Evolutionary conservation across 768 basidiomycete genomes (phyloP).

Genomic region (Lactarius pseudohatsudake): DNA sequence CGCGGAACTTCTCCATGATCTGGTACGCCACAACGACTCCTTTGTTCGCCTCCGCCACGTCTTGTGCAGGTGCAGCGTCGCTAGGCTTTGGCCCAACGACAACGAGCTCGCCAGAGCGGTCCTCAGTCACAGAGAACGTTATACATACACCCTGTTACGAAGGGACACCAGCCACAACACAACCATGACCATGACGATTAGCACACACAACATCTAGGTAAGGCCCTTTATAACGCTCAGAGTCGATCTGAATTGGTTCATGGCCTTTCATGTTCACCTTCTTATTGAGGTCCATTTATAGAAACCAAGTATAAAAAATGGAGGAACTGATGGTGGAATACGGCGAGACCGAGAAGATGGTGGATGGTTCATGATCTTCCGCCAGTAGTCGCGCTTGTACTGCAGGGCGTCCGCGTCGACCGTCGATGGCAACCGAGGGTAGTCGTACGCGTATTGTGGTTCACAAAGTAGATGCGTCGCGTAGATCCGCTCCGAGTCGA

Average conservation of each 20-base stretch:
- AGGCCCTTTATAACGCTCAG: too few relatives aligned
- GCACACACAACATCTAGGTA: too few relatives aligned
- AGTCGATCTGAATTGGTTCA: too few relatives aligned
- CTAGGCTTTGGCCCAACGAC: slow-evolving; percentile 61
- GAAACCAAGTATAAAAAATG: too few relatives aligned
- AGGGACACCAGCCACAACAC: too few relatives aligned
- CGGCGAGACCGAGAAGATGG: slow-evolving; percentile 65
- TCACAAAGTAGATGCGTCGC: slow-evolving; percentile 48
- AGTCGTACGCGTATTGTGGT: slow-evolving; percentile 85
- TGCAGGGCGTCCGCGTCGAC: slow-evolving; percentile 88
- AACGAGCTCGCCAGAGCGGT: slow-evolving; percentile 71
- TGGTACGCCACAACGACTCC: slow-evolving; percentile 78
- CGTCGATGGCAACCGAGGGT: slow-evolving; percentile 72
- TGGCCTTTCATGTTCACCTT: too few relatives aligned
- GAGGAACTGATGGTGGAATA: slow-evolving; percentile 57
- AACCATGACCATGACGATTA: too few relatives aligned
- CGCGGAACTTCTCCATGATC: slow-evolving; percentile 79
- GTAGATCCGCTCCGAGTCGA: neutral
- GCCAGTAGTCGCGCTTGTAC: slow-evolving; percentile 89
- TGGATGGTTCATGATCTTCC: slow-evolving; percentile 84
- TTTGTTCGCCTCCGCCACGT: slow-evolving; percentile 73
- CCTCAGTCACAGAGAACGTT: too few relatives aligned
- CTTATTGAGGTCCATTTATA: too few relatives aligned
- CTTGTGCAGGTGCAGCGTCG: slow-evolving; percentile 54
- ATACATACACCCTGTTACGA: too few relatives aligned